Conservation (phyloP, 1,284 basidiomycete species). For the Mixia osmundae region DNA sequence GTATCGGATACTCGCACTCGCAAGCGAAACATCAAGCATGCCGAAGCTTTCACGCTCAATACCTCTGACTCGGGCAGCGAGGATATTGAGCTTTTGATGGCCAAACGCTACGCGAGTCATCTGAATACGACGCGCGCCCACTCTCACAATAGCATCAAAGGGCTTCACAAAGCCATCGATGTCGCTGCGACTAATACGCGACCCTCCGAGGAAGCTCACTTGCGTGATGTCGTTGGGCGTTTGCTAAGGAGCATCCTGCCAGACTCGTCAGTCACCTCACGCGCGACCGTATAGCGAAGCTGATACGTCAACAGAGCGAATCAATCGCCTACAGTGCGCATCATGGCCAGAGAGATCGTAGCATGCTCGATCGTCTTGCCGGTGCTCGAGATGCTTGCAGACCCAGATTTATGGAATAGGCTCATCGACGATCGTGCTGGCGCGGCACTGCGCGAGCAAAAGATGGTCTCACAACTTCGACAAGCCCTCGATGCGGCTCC, state of each 20-base stretch:
- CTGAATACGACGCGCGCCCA: slow-evolving; percentile 22
- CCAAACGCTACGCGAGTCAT: slow-evolving; percentile 47
- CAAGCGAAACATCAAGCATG: slow-evolving; percentile 33
- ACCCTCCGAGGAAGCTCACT: slow-evolving; percentile 66
- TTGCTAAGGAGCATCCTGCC: slow-evolving; percentile 50
- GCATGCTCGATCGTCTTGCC: slow-evolving; percentile 62
- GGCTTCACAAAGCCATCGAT: slow-evolving; percentile 52
- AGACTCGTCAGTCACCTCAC: slow-evolving; percentile 21
- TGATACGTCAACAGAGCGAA: slow-evolving; percentile 30
- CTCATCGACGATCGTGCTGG: slow-evolving; percentile 73
- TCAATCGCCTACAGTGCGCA: slow-evolving; percentile 41
- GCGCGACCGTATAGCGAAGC: neutral
- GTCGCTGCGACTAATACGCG: slow-evolving; percentile 66
- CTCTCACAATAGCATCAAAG: slow-evolving; percentile 17
- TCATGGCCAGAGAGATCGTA: slow-evolving; percentile 57
- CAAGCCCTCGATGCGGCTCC: slow-evolving; percentile 25
- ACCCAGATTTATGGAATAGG: slow-evolving; percentile 91
- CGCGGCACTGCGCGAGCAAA: slow-evolving; percentile 73
- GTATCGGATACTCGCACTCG: no score
- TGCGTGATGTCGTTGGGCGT: slow-evolving; percentile 42
- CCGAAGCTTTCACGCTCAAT: slow-evolving; percentile 46
- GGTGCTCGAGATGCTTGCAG: slow-evolving; percentile 69
- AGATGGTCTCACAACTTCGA: slow-evolving; percentile 29
- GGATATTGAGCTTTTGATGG: slow-evolving; percentile 61
- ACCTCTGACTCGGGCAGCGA: slow-evolving; percentile 59